Base-by-base conservation (phyloP, 768 basidiomycete species). In the Dentipellis sp. region DNA sequence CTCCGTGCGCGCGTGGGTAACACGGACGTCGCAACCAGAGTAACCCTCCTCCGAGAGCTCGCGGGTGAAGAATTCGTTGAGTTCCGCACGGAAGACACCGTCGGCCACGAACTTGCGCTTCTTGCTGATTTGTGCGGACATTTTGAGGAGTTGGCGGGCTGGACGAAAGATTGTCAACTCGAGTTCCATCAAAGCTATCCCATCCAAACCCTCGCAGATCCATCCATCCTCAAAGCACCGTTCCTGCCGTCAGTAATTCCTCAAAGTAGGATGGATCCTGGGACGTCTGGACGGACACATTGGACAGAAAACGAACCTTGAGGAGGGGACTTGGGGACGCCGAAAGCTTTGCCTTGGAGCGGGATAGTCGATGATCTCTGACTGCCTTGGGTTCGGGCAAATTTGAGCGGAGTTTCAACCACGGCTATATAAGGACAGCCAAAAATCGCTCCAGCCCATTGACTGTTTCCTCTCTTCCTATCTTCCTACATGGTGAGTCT, bases 11-110 rank as follows among this genome's bases (percentile, higher is more conserved):
- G 95, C 94, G 72, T 98, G 95, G 64, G 97, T 97, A 60, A 97
- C 94, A 68, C 97, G 93, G 72, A 99, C 97, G 75, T 99, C 97
- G 74, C 97, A 99, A 55, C 97, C 97, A 75, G 97, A 98, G 83
- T 98, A 99, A 65, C 95, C 95, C 75, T 99, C 97, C 75, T 94
- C 94, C 54, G 97, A 91, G 66, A 98, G 90, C 75, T 98, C 95
- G 65, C 94, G 86, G 58, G 85, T 91, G 74, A 98, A 97, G 82
- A 99, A 98, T 75, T 99, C 97, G 70, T 92, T 92, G 72, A 99
- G 83, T 77, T 99, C 97, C 64, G 97, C 97, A 71, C 92, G 93
- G 83, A 94, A 95, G 56, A 97, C 94, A 85, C 94, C 94, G 71
- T 97, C 94, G 56, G 94, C 93, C 67, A 95, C 90, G 68, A 95